phyloP scores from a whole-genome alignment of 1,284 basidiomycete genomes.

The Pseudozyma flocculosa region DNA sequence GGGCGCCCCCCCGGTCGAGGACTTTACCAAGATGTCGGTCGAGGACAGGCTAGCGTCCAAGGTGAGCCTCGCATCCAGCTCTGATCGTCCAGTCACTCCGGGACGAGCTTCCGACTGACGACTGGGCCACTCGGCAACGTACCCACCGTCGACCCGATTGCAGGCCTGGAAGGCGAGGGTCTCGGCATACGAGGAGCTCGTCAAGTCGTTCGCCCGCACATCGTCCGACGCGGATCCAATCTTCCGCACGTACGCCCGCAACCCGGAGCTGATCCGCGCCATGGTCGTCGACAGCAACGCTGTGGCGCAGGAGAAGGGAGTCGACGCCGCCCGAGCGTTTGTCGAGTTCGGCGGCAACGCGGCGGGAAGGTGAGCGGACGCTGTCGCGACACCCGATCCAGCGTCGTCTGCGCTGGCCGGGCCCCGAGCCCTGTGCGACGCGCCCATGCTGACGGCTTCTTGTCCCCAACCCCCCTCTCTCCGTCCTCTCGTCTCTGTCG shows the following conservation, averaged over 20 bases:
- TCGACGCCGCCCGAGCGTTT: conserved; percentile 71
- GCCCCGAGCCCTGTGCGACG: neutral
- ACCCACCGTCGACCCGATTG: too few species aligned
- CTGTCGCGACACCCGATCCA: neutral
- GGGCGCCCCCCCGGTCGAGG: conserved; percentile 63
- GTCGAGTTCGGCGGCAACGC: conserved; percentile 89
- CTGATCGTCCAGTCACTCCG: too few species aligned
- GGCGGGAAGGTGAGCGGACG: conserved; percentile 59
- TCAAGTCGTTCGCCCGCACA: conserved; percentile 58
- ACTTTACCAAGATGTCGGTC: conserved; percentile 79
- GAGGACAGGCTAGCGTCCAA: too few species aligned
- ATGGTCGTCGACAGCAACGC: conserved; percentile 75
- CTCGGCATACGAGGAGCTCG: conserved; percentile 85
- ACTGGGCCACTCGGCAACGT: conserved; percentile 70
- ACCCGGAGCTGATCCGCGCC: conserved; percentile 63
- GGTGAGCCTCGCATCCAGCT: too few species aligned
- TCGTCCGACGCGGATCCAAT: conserved; percentile 89
- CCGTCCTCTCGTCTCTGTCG: neutral
- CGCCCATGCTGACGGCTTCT: too few species aligned
- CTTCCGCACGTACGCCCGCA: conserved; percentile 79
- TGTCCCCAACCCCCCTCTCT: neutral
- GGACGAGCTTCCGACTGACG: too few species aligned
- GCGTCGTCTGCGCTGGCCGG: neutral
- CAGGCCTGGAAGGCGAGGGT: conserved; percentile 90
- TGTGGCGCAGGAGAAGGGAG: conserved; percentile 97